Evolutionary conservation across 2,329 filamentous ascomycete genomes (phyloP).

Genomic region (Hortaea sp.): DNA sequence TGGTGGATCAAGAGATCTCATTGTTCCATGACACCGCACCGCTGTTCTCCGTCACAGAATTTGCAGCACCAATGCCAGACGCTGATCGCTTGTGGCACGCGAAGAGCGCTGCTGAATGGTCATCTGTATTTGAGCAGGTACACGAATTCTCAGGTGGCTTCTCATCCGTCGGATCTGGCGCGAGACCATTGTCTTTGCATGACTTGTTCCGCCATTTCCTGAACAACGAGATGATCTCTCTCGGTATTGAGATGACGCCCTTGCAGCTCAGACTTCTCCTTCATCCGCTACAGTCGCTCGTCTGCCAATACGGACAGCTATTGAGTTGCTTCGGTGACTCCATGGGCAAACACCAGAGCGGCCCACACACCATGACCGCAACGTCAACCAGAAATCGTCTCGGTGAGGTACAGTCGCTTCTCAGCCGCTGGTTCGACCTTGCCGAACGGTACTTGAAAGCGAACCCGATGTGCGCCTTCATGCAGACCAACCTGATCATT

Average conservation of each 20-base stretch:
- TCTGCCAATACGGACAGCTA: constrained; percentile 56
- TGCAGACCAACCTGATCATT: constrained; percentile 55
- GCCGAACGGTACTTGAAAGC: constrained; percentile 45
- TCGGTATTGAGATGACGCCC: constrained; percentile 43
- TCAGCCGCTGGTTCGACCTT: constrained; percentile 60
- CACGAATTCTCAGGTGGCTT: constrained; percentile 46
- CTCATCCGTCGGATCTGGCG: constrained; percentile 44
- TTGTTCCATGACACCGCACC: constrained; percentile 56
- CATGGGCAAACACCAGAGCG: constrained; percentile 35
- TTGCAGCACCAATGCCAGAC: constrained; percentile 54
- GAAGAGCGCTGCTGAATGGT: constrained; percentile 49
- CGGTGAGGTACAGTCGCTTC: constrained; percentile 53
- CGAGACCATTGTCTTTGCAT: constrained; percentile 48
- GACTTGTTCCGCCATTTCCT: constrained; percentile 60
- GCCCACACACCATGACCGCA: constrained; percentile 43
- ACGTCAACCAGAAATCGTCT: constrained; percentile 50
- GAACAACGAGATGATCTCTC: constrained; percentile 48
- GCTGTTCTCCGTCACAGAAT: constrained; percentile 55
- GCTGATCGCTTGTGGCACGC: constrained; percentile 55
- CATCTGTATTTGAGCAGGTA: constrained; percentile 47
- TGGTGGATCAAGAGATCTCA: constrained; percentile 62
- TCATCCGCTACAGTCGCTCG: constrained; percentile 56
- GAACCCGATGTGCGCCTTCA: constrained; percentile 50
- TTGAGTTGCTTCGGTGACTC: constrained; percentile 55
- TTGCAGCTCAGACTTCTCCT: constrained; percentile 56